A percentile compares a stretch with the other conserved stretches of the same genome.
These are phyloP conservation scores for Venustampulla echinocandica DNA, from an alignment of 495 filamentous ascomycete genomes.

Conservation along the genomic window DNA sequence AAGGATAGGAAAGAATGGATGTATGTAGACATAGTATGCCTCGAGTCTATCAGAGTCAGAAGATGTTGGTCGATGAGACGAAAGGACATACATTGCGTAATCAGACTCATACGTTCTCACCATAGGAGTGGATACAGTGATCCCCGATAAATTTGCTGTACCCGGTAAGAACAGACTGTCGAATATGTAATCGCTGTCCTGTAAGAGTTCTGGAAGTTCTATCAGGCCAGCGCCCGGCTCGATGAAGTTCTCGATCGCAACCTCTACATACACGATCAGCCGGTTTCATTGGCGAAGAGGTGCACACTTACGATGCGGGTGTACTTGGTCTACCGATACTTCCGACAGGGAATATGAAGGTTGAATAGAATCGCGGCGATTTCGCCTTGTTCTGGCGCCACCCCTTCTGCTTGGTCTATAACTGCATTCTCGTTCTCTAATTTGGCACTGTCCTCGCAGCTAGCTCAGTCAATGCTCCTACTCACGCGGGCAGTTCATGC, in stretches of 20 bases:
- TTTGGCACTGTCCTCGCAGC: constrained; percentile 1
- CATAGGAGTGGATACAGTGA: not conserved
- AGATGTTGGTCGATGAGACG: not conserved
- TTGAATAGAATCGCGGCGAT: constrained; percentile 2
- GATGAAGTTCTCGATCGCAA: constrained; percentile 3
- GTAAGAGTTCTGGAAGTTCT: not conserved
- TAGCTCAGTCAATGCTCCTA: constrained; percentile 1
- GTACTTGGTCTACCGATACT: constrained; percentile 1
- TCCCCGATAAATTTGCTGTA: not conserved
- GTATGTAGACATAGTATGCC: constrained; percentile 52
- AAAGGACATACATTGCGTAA: constrained; percentile 3
- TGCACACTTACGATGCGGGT: constrained; percentile 2
- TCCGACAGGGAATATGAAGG: not conserved
- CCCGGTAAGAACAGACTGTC: constrained; percentile 1
- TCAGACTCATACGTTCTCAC: constrained; percentile 1
- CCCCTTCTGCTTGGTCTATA: constrained; percentile 2
- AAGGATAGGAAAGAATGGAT: constrained; percentile 49
- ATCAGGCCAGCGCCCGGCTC: not conserved
- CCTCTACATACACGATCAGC: constrained; percentile 1
- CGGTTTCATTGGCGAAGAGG: constrained; percentile 1
- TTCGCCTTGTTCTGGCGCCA: constrained; percentile 1
- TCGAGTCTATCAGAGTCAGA: constrained; percentile 36
- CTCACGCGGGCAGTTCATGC: constrained; percentile 1
- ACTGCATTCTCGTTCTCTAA: constrained; percentile 3
- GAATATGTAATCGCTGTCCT: constrained; percentile 2